Base-by-base conservation (phyloP, 495 filamentous ascomycete species). In the Xylaria sp. region DNA sequence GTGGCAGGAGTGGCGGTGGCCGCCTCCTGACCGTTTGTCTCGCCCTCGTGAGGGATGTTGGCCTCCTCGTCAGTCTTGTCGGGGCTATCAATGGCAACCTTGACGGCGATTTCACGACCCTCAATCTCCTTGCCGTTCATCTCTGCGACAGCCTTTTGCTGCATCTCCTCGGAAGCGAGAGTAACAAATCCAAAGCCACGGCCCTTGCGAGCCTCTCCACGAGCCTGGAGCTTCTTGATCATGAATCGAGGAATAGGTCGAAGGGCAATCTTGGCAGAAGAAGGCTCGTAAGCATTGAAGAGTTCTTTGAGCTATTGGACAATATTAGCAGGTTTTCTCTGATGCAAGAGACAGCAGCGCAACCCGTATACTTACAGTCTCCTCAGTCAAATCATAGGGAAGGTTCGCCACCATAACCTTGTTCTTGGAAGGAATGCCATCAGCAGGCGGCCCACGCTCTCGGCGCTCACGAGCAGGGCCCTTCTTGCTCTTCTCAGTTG, bases 351-450 rank as follows among this genome's bases (percentile, higher is more conserved):
- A 15, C 33, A 50, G 5, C 21, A 35, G 21, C 19, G 11, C 7
- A 50, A 17, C 14, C n/a, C 29, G 12, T 48, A 73, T 24, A 63
- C 69, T 67, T 81, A 96, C 95, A 92, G 95, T 97, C 71, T 98
- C 97, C 84, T 99, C 97, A 76, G 90, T 95, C 75, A 98, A 88
- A 83, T 99, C 96, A 80, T 99, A 99, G 24, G 96, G 96, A 26
- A 99, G 88, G 86, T 99, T 99, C 74, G 96, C 96, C 74, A 99
- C 96, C 96, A 99, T 99, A 84, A 99, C 94, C 91, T 99, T 99
- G 85, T 91, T 99, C 90, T 97, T 97, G 82, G 94, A 97, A 15
- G 97, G 93, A 76, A 99, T 94, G 71, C 96, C 96, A 82, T 99
- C 97, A 81, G 97, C 96, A 31, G 96, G 96, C 59, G 96, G 96